A percentile compares a stretch with the other conserved stretches of the same genome.
Evolutionary conservation across 139 green algal species (phyloP).

Genomic region (Eudorina sp.): DNA sequence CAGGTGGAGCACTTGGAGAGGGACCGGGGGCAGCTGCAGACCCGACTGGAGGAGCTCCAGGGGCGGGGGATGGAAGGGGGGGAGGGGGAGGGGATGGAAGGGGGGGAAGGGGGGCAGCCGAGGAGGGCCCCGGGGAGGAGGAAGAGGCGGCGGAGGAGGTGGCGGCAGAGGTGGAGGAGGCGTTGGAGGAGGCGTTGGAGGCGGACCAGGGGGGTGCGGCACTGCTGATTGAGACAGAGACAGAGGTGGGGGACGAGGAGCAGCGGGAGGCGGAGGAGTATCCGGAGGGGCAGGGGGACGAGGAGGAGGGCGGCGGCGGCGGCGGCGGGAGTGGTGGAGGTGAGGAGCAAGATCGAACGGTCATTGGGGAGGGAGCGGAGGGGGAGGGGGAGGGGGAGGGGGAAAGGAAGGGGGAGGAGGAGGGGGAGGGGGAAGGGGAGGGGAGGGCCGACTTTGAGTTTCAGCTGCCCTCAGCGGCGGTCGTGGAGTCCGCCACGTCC

Average conservation of each 20-base stretch:
- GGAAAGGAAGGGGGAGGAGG: neutral
- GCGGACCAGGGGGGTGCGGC: too few species aligned
- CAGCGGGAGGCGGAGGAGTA: neutral
- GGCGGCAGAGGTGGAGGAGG: neutral
- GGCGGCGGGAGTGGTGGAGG: neutral
- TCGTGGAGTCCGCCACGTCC: neutral
- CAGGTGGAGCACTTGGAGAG: conserved; percentile 16
- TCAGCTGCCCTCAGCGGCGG: neutral
- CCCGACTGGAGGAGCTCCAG: conserved; percentile 8
- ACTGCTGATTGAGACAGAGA: too few species aligned
- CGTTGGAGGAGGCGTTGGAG: neutral
- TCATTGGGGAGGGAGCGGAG: neutral
- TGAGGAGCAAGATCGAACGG: neutral
- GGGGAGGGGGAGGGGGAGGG: neutral
- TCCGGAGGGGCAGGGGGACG: neutral
- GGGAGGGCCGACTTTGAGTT: neutral
- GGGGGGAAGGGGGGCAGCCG: neutral
- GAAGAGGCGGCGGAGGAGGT: neutral
- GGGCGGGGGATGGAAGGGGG: neutral
- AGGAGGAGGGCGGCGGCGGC: neutral
- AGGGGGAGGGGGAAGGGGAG: neutral
- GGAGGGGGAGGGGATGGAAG: neutral
- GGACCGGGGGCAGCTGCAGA: neutral
- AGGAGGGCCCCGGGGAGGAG: too few species aligned
- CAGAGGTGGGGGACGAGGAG: neutral